Conservation (phyloP, 179 eudicot genomes). For the Spergularia azorica region DNA sequence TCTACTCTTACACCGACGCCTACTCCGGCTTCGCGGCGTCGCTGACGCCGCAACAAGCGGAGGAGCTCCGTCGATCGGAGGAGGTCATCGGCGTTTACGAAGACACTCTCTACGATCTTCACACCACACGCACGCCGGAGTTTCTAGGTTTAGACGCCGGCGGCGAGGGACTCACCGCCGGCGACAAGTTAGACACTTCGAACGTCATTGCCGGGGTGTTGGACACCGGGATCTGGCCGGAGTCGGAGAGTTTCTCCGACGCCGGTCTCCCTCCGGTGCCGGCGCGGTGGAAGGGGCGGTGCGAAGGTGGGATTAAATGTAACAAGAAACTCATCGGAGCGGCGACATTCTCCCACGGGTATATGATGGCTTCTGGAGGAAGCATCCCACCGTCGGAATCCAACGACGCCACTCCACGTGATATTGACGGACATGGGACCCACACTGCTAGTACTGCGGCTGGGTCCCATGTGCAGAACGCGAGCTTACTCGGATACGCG, state of each 20-base stretch:
- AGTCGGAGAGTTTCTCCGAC: constrained; percentile 61
- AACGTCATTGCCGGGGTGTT: constrained; percentile 75
- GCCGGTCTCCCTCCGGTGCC: constrained; percentile 53
- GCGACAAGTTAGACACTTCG: constrained; percentile 21
- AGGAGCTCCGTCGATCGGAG: constrained; percentile 36
- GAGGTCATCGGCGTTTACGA: constrained; percentile 65
- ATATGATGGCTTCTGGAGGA: constrained; percentile 47
- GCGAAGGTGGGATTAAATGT: constrained; percentile 63
- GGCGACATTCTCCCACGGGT: constrained; percentile 57
- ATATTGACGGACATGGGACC: constrained; percentile 89
- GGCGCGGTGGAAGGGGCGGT: constrained; percentile 59
- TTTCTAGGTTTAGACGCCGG: constrained; percentile 61
- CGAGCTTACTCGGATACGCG: constrained; percentile 73
- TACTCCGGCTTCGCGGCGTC: constrained; percentile 79
- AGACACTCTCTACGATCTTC: constrained; percentile 60
- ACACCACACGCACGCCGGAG: constrained; percentile 84
- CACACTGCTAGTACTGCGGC: constrained; percentile 87
- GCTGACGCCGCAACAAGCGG: constrained; percentile 39
- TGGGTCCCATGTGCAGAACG: constrained; percentile 60
- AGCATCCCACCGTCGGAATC: not conserved
- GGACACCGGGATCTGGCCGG: constrained; percentile 93
- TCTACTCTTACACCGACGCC: constrained; percentile 63
- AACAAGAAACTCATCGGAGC: constrained; percentile 82
- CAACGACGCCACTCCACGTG: constrained; percentile 55
- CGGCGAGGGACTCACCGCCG: constrained; percentile 16